Base-by-base conservation (phyloP, 2,329 filamentous ascomycete genomes). In the Cytospora mali region DNA sequence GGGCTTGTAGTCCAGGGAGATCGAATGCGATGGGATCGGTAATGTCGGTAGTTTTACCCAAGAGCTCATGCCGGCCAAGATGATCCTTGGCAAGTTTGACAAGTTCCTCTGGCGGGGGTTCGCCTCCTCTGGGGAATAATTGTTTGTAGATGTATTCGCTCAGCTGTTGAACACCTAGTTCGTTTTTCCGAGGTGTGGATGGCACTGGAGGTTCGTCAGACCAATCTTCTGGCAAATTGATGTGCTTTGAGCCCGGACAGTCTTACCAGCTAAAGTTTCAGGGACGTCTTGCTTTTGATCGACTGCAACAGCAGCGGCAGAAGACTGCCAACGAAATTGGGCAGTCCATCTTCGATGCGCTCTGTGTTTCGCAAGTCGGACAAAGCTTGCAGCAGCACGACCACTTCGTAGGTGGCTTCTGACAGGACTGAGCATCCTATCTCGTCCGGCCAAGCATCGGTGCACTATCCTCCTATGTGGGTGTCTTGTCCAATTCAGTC, bases 151-250 rank as follows among this genome's bases (percentile, higher is more conserved):
- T 83, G 79, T 93, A 84, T 64, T 84, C 82, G 80, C 93, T 97
- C 69, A 99, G 80, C 71, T 98, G 94, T 77, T 99, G 95, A 46
- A 99, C 92, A 58, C 92, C 92, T 70, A 99, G 93, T 69, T 96
- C 91, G 77, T 96, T 99, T 79, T 90, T 92, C 68, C 95, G 88
- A 55, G 92, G 81, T 62, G 83, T 77, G 7, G 84, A 83, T 0
- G 77, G 71, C 31, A 84, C 79, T 82, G 66, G 48, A 25, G 60
- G 49, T 23, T 28, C 55, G 64, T 64, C 63, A 64, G 69, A 63
- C 55, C n/a, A 64, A 57, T 42, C 27, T 21, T 18, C 18, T 69
- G 66, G 62, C 48, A 6, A 39, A 46, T 39, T 59, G 18, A 25
- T 51, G 59, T 48, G 64, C 55, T 29, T 27, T 50, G 6, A 48